Conservation (phyloP, 2,329 filamentous ascomycete genomes). For the Aspergillus chevalieri region DNA sequence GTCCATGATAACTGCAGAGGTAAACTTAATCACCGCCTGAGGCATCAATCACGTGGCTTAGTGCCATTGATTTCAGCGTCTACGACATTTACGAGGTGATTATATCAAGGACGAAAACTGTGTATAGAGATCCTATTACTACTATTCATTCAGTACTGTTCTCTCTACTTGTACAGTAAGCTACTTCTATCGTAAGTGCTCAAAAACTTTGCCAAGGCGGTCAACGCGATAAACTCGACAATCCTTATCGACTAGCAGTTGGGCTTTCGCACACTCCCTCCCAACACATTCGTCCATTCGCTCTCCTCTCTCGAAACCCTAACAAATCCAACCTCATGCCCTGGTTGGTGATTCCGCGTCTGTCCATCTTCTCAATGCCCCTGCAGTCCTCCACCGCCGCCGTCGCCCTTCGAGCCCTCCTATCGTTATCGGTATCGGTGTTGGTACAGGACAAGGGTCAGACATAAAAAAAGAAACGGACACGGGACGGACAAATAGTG, state of each 20-base stretch:
- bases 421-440: slow-evolving; percentile 1
- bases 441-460: slow-evolving; percentile 8
- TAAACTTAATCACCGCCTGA: too few species aligned
- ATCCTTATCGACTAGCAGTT: not conserved
- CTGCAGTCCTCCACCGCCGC: slow-evolving; percentile 3
- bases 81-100: too few species aligned
- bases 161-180: too few species aligned
- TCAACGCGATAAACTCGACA: not conserved
- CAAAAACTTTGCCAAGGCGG: not conserved
- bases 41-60: too few species aligned
- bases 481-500: slow-evolving; percentile 8
- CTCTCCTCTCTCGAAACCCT: not conserved
- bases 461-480: not conserved
- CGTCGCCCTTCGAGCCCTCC: not conserved
- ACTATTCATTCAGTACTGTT: too few species aligned
- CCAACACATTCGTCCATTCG: not conserved
- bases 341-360: not conserved
- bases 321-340: not conserved
- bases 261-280: not conserved
- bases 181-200: too few species aligned
- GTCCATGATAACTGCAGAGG: too few species aligned
- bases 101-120: too few species aligned
- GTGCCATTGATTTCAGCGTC: too few species aligned
- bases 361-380: slow-evolving; percentile 9
- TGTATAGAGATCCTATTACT: too few species aligned